Base-by-base conservation (phyloP, 164 flowering plant species). In the Protea cynaroides region DNA sequence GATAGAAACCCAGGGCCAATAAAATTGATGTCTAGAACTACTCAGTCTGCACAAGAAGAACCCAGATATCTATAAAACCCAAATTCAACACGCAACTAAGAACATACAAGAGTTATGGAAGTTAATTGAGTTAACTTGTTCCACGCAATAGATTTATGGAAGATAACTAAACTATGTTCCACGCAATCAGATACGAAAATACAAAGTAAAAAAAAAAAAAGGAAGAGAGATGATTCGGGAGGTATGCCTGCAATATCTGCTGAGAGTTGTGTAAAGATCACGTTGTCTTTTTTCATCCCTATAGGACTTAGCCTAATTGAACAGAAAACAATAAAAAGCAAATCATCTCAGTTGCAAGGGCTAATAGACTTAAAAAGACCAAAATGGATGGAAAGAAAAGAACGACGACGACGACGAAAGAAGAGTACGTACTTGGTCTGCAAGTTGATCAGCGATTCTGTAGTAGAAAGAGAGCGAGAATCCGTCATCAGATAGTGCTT, bases 381-480 rank as follows among this genome's bases (percentile, higher is more conserved):
- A 15, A 49, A 49, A 15, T 14, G 1, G 14, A 15, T 15, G 25
- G 18, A 7, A 44, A 36, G 58, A 22, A 21, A 47, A 34, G 18
- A 56, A 25, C 1, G n/a, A n/a, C n/a, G n/a, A 29, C 2, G 34
- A 29, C 2, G 5, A 29, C 2, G 34, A 29, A 29, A 5, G 5
- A 29, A 29, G 34, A 29, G 34, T 3, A 29, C 34, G 34, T 29
- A 75, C 79, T 71, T 75, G 79, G 24, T 66, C 50, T 56, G 69
- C 59, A 29, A 69, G 51, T 21, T 69, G 75, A 69, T 72, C 59
- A 49, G 75, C 75, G 13, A 72, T 53, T 69, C 75, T 75, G 65
- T 47, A 75, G 68, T 72, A 71, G 58, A 64, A 62, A 54, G 68
- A 62, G 59, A 72, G 62, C 19, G 78, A 72, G 61, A 75, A 63